Conservation (phyloP, 2,329 filamentous ascomycete species). For the Didymella pomorum region DNA sequence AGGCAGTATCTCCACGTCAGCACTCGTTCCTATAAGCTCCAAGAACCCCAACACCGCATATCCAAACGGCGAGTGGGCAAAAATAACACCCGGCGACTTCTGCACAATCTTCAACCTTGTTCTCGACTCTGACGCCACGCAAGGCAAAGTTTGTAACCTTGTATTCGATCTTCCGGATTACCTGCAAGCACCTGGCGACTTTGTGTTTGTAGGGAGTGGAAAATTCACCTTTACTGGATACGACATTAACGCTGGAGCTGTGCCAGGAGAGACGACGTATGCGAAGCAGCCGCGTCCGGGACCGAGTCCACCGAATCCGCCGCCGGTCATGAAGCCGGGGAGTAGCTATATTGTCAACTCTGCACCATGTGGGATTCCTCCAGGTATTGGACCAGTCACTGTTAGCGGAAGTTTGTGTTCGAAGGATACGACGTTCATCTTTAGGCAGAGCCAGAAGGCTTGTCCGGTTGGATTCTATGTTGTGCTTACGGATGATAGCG, state of each 20-base stretch:
- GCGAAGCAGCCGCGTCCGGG: conserved; percentile 33
- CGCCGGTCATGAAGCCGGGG: conserved; percentile 31
- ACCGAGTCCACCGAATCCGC: conserved; percentile 30
- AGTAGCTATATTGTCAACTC: conserved; percentile 37
- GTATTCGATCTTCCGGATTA: conserved; percentile 39
- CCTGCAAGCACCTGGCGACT: conserved; percentile 26
- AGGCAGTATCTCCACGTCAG: conserved; percentile 29
- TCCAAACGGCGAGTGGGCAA: conserved; percentile 26
- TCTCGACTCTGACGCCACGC: conserved; percentile 27
- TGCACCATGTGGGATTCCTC: conserved; percentile 32
- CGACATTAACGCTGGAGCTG: conserved; percentile 31
- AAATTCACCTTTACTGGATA: conserved; percentile 39
- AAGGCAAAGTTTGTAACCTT: conserved; percentile 42
- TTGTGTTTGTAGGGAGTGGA: conserved; percentile 28
- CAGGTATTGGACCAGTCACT: conserved; percentile 28
- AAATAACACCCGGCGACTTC: conserved; percentile 37
- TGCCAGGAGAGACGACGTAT: conserved; percentile 31
- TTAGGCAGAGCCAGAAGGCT: conserved; percentile 30
- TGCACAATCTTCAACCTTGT: conserved; percentile 46
- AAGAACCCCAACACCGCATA: conserved; percentile 32
- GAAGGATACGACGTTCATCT: conserved; percentile 32
- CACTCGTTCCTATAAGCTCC: conserved; percentile 34
- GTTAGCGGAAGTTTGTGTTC: conserved; percentile 35
- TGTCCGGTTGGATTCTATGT: conserved; percentile 42
- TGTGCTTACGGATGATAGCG: conserved; percentile 28